Percentiles rank a stretch among this genome's conserved stretches.
Evolutionary conservation across 495 filamentous ascomycete species (phyloP).

Genomic region (Gamarada debralockiae): DNA sequence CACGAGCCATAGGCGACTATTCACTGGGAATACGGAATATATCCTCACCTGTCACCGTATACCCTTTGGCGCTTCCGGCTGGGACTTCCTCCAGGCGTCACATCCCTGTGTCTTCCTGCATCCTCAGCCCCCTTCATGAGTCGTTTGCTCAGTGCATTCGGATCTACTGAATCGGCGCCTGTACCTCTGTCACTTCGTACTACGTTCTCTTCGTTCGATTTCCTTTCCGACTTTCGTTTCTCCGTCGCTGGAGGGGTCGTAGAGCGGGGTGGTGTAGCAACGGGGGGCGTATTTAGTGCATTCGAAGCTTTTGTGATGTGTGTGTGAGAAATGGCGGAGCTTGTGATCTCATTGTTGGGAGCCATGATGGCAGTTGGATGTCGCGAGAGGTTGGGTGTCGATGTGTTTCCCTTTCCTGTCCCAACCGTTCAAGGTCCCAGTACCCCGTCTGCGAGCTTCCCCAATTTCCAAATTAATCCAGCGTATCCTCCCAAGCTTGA

Average conservation of each 20-base stretch:
- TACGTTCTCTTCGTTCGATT: constrained; percentile 12
- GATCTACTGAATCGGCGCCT: constrained; percentile 35
- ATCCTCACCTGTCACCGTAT: constrained; percentile 42
- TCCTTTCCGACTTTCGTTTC: constrained; percentile 24
- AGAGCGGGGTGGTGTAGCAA: constrained; percentile 23
- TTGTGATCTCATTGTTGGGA: constrained; percentile 16
- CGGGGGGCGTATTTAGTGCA: constrained; percentile 16
- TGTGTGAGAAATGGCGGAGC: constrained; percentile 8
- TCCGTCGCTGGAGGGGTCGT: constrained; percentile 22
- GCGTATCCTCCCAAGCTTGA: background rate
- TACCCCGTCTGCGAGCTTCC: background rate
- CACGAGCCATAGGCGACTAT: constrained; percentile 9
- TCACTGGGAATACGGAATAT: constrained; percentile 52
- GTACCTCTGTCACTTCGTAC: constrained; percentile 9
- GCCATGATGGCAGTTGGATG: constrained; percentile 11
- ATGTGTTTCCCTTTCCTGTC: background rate
- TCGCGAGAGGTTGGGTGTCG: background rate
- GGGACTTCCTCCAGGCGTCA: constrained; percentile 71
- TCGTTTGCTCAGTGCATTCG: constrained; percentile 57
- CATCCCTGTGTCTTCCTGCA: constrained; percentile 56
- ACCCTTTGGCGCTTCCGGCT: constrained; percentile 83
- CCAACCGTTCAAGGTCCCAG: background rate
- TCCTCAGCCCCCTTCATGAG: constrained; percentile 58
- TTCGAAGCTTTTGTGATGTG: constrained; percentile 12
- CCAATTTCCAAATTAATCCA: background rate